Evolutionary conservation across 768 basidiomycete genomes (phyloP).

Genomic region (Mycena polygramma): DNA sequence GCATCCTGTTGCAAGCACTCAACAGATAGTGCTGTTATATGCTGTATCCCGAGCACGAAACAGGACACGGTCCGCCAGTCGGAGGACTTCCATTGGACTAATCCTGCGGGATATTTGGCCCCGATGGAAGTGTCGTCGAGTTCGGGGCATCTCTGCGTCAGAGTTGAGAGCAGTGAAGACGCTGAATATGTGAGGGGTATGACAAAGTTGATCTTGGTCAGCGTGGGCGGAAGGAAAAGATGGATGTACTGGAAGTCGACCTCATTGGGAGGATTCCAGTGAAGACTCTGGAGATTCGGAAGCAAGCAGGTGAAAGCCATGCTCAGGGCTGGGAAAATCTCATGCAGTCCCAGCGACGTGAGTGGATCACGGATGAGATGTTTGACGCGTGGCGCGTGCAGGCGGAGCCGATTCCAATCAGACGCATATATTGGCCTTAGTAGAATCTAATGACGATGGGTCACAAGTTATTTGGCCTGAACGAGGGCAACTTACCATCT

Average conservation of each 20-base stretch:
- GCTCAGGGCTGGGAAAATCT: slow-evolving; percentile 6
- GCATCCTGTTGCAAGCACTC: too few species aligned
- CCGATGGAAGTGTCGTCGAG: too few species aligned
- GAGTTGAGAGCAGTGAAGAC: neutral
- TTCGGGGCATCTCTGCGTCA: too few species aligned
- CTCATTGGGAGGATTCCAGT: neutral
- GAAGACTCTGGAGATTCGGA: slow-evolving; percentile 9
- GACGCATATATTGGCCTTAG: neutral
- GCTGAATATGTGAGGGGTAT: slow-evolving; percentile 3
- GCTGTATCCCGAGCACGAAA: too few species aligned
- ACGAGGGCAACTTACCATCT: too few species aligned
- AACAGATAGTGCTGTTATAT: too few species aligned
- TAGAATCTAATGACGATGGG: too few species aligned
- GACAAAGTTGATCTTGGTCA: neutral
- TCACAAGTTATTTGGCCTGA: too few species aligned
- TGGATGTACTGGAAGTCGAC: slow-evolving; percentile 1
- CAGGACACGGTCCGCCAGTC: too few species aligned
- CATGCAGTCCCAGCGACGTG: neutral
- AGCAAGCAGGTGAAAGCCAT: neutral
- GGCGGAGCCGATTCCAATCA: neutral
- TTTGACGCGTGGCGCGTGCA: slow-evolving; percentile 6
- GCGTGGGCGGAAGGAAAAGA: neutral
- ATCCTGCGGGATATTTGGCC: too few species aligned
- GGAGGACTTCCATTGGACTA: too few species aligned
- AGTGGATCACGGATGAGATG: slow-evolving; percentile 1